phyloP scores from a whole-genome alignment of 768 basidiomycete species.

The Cystobasidium ongulense region DNA sequence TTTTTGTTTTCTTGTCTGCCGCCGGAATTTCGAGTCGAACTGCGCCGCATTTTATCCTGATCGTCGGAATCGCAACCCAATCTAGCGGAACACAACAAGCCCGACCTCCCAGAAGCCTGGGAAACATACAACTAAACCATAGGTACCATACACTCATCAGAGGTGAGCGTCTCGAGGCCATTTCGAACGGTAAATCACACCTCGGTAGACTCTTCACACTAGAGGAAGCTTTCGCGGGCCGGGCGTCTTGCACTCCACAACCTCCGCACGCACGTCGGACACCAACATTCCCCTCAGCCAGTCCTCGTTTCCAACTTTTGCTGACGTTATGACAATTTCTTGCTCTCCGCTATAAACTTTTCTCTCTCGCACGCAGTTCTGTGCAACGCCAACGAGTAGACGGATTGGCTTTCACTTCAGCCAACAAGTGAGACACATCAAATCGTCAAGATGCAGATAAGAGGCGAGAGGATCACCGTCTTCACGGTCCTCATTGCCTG shows the following conservation, averaged over 20 bases:
- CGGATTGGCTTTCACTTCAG: neutral
- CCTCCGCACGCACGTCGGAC: neutral
- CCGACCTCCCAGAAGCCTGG: too few relatives aligned
- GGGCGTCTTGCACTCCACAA: neutral
- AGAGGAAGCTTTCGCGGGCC: neutral
- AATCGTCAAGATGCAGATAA: conserved; percentile 24
- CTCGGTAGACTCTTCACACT: too few relatives aligned
- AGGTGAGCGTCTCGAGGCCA: too few relatives aligned
- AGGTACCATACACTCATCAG: too few relatives aligned
- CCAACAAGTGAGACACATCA: neutral
- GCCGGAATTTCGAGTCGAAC: too few relatives aligned
- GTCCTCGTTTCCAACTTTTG: neutral
- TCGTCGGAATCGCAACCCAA: too few relatives aligned
- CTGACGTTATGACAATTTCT: neutral
- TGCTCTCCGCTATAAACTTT: neutral
- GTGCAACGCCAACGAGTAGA: neutral
- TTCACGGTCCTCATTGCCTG: conserved; percentile 16
- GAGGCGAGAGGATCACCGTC: conserved; percentile 28
- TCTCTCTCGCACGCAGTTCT: neutral
- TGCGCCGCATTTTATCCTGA: too few relatives aligned
- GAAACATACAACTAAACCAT: too few relatives aligned
- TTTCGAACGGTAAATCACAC: too few relatives aligned
- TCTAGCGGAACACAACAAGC: too few relatives aligned
- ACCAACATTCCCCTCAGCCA: neutral
- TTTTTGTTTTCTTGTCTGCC: too few relatives aligned